Evolutionary conservation across 1,284 basidiomycete genomes (phyloP), one percentile per base, ranked within the genome.

Genomic region (Moniliophthora roreri): DNA sequence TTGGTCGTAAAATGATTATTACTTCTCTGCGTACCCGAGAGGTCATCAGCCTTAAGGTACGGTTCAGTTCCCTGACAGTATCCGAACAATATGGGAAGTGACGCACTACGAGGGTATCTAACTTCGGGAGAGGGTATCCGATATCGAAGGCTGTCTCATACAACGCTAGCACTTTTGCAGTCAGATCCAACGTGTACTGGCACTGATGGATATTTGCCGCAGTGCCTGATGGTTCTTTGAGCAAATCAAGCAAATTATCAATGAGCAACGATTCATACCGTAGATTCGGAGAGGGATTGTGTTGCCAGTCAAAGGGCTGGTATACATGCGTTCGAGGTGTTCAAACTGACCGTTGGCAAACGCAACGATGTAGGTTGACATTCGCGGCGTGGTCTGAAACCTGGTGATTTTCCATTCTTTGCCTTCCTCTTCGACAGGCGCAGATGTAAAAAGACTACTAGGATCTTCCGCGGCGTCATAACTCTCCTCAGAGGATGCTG

Each of bases 101-200:
- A 32, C 11, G 60, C 64, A 86, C 86, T 54, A 89, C 84, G 10
- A 95, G 77, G 1, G 93, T 95, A 66, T 97, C 94, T 44, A 96
- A 79, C 75, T 98, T 98, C n/a, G 95, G 93, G 45, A 98, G 77
- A 23, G 95, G 93, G 69, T 90, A 97, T 58, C 90, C 91, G 59
- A 96, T 85, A 61, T 93, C 87, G 64, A 96, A 96, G 50, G 94
- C 82, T 67, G 91, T 80, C 72, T 99, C 96, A 67, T 98, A 98
- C n/a, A 95, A 70, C 16, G 95, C 95, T 24, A 98, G 75, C 4
- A 94, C 91, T 63, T 82, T 83, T 40, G 82, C 83, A 72, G 93
- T 97, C 61, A 97, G 87, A 59, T 98, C 93, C 40, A 98, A 84
- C 9, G 91, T 92, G 61, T 87, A 90, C 60, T 86, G 78, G 6